A percentile compares a stretch with the other conserved stretches of the same genome.
Evolutionary conservation across 2,329 filamentous ascomycete genomes (phyloP).

Genomic region (Talaromyces piceae): DNA sequence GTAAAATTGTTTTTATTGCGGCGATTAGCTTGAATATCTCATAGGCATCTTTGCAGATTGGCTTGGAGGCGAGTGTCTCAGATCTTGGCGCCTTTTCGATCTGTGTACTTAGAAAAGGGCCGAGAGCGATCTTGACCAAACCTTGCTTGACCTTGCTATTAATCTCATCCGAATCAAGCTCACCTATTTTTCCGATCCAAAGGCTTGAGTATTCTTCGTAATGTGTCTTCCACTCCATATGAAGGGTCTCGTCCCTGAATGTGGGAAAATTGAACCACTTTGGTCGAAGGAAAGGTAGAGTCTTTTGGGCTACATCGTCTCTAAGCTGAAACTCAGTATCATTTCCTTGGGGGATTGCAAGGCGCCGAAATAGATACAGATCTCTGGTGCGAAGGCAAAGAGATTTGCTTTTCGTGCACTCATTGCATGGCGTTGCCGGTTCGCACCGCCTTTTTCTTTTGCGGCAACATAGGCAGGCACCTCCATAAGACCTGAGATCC

Average conservation of each 20-base stretch:
- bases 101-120: neutral
- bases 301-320: neutral
- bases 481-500: slow-evolving; percentile 18
- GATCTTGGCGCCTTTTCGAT: neutral
- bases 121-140: neutral
- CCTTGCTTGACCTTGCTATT: neutral
- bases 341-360: slow-evolving; percentile 5
- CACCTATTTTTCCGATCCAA: neutral
- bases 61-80: neutral
- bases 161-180: neutral
- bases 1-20: slow-evolving; percentile 12
- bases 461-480: slow-evolving; percentile 23
- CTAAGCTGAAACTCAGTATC: neutral
- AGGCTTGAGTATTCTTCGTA: neutral
- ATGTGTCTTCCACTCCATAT: neutral
- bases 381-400: slow-evolving; percentile 21
- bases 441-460: slow-evolving; percentile 23
- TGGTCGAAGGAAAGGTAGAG: neutral
- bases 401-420: slow-evolving; percentile 13
- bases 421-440: slow-evolving; percentile 14
- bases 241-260: neutral
- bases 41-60: slow-evolving; percentile 11
- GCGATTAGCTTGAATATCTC: slow-evolving; percentile 14
- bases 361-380: slow-evolving; percentile 12
- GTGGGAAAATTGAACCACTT: neutral